A percentile compares a stretch with the other conserved stretches of the same genome.
phyloP scores from a whole-genome alignment of 2,329 filamentous ascomycete genomes.

The Colletotrichum viniferum region DNA sequence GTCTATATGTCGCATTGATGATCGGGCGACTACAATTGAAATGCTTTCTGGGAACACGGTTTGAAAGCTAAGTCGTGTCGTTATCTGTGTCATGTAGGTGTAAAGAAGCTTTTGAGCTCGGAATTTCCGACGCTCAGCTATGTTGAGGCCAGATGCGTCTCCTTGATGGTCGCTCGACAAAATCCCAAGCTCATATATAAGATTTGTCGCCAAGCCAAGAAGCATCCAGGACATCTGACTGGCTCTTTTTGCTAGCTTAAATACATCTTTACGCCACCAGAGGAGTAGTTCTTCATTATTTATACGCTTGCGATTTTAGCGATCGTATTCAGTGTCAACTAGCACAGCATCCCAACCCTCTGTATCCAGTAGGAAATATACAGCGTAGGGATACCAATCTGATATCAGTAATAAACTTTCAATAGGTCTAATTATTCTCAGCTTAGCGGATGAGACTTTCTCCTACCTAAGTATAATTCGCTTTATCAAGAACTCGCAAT shows the following conservation, averaged over 20 bases:
- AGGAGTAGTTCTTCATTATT: conserved; percentile 26
- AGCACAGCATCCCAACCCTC: conserved; percentile 26
- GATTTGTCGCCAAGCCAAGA: conserved; percentile 24
- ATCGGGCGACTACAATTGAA: not conserved
- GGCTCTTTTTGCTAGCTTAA: conserved; percentile 27
- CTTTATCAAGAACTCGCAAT: conserved; percentile 25
- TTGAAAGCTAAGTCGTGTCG: not conserved
- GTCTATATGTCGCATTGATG: not conserved
- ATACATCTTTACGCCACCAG: conserved; percentile 28
- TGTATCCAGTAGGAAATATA: conserved; percentile 26
- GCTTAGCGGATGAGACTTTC: conserved; percentile 25
- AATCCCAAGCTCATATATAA: conserved; percentile 25
- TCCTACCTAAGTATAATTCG: conserved; percentile 25
- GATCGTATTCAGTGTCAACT: conserved; percentile 25
- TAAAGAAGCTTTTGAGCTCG: conserved; percentile 25
- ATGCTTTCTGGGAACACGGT: conserved; percentile 10
- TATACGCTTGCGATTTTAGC: conserved; percentile 17
- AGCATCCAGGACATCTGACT: conserved; percentile 33
- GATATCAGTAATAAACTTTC: conserved; percentile 27
- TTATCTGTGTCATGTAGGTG: conserved; percentile 24
- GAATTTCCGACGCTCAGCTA: not conserved
- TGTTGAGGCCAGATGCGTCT: not conserved
- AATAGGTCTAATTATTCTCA: conserved; percentile 23
- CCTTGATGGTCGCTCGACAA: conserved; percentile 5
- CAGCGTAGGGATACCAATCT: conserved; percentile 26